Base-by-base conservation (phyloP, 2,329 filamentous ascomycete species). In the Xylariaceae sp. region DNA sequence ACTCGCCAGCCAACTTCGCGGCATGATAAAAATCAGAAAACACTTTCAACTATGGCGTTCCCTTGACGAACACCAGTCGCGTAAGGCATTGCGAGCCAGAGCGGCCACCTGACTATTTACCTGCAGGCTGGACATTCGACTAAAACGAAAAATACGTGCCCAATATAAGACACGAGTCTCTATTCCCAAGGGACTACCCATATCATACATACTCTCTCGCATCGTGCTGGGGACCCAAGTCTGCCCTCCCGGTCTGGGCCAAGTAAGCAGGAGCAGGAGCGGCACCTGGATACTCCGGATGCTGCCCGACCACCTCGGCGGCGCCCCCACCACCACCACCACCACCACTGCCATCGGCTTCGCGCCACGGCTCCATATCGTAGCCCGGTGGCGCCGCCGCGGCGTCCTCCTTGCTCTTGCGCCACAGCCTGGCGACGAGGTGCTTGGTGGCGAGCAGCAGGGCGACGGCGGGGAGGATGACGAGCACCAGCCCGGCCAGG, bases 401-500 rank as follows among this genome's bases (percentile, higher is more conserved):
- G 7, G 21, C 8, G n/a, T n/a, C n/a, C 24, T 44, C 40, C 42
- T 58, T 58, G 10, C 43, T 43, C 40, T 49, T 48, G 22, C 46
- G 35, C 36, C 46, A 49, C 19, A 48, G 44, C 33, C 51, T 56
- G 19, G 43, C 44, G 33, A 60, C 45, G 33, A 61, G 52, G 10
- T 46, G 44, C 36, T 57, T 57, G 28, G 60, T 50, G 32, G 62
- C 44, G 15, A 70, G 43, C 17, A 58, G 44, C 16, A 61, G 46
- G 3, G 56, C 32, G 30, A 66, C 51, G 19, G 58, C 52, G 5
- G 70, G 52, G 39, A 65, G 51, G 23, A 68, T 31, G 29, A 68
- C 53, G 30, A 73, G 53, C 19, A 72, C 52, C 19, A 72, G 49
- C 16, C 60, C 65, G 7, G 65, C 60, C n/a, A 75, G 61, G 21